Conservation (phyloP, 2,329 filamentous ascomycete genomes). For the Arachnopeziza araneosa region DNA sequence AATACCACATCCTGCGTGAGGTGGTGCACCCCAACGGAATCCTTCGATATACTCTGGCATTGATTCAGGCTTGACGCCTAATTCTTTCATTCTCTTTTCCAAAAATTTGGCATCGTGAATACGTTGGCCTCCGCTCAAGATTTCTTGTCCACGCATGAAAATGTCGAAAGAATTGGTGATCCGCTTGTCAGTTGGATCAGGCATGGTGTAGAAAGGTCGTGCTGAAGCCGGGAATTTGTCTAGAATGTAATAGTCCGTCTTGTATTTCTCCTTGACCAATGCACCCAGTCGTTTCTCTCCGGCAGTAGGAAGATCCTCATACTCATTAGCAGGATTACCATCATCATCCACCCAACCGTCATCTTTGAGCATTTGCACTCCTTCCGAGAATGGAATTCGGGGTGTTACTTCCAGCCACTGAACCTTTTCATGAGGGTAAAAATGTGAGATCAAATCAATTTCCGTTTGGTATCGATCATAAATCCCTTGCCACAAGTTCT, state of each 20-base stretch:
- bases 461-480: conserved; percentile 66
- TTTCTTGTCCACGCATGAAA: conserved; percentile 88
- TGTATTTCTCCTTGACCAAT: conserved; percentile 78
- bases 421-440: conserved; percentile 82
- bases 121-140: conserved; percentile 87
- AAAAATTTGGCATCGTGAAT: conserved; percentile 75
- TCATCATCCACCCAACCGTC: conserved; percentile 74
- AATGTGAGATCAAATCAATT: conserved; percentile 71
- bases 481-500: conserved; percentile 68
- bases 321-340: conserved; percentile 61
- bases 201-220: conserved; percentile 88
- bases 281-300: conserved; percentile 83
- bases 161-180: conserved; percentile 94
- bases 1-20: conserved; percentile 85
- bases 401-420: conserved; percentile 84
- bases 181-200: conserved; percentile 63
- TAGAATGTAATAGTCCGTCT: conserved; percentile 87
- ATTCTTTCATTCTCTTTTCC: conserved; percentile 68
- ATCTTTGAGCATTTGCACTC: conserved; percentile 72
- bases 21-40: conserved; percentile 83
- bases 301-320: conserved; percentile 77
- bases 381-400: conserved; percentile 73
- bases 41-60: conserved; percentile 89
- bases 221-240: conserved; percentile 87
- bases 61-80: conserved; percentile 69